Conservation (phyloP, 108 stramenopile species). For the Phaeodactylum tricornutum region DNA sequence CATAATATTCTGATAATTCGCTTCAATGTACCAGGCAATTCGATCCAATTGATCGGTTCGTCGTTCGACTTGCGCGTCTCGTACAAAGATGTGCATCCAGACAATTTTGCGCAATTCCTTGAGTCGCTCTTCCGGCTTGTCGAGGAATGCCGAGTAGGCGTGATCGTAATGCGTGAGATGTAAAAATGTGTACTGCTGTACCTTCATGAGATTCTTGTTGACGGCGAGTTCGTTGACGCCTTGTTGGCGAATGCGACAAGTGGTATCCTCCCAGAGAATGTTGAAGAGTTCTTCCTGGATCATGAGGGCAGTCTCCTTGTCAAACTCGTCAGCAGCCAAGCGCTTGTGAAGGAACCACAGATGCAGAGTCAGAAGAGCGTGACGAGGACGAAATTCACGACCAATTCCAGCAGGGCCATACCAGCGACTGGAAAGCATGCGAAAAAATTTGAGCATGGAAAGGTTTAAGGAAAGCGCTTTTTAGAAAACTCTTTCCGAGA, state of each 20-base stretch:
- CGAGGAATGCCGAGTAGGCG: conserved; percentile 43
- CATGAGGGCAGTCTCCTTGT: conserved; percentile 36
- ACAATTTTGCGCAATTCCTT: conserved; percentile 35
- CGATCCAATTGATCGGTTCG: conserved; percentile 56
- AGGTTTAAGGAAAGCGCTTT: not conserved
- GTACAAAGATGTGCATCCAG: conserved; percentile 38
- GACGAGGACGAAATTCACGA: conserved; percentile 74
- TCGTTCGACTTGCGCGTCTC: conserved; percentile 26
- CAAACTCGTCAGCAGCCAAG: conserved; percentile 39
- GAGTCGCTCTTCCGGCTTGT: conserved; percentile 30
- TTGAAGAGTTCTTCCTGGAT: conserved; percentile 90
- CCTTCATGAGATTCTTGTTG: conserved; percentile 78
- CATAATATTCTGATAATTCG: conserved; percentile 68
- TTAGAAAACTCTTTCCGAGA: not conserved
- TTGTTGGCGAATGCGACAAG: conserved; percentile 60
- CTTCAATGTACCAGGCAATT: conserved; percentile 69
- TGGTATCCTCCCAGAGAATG: conserved; percentile 80
- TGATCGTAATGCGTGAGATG: conserved; percentile 81
- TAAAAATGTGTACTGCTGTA: conserved; percentile 78
- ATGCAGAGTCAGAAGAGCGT: conserved; percentile 80
- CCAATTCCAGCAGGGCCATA: conserved; percentile 60
- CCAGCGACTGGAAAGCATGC: conserved; percentile 41
- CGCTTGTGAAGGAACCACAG: conserved; percentile 87
- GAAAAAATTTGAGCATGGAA: conserved; percentile 1
- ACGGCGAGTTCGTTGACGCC: conserved; percentile 76